A percentile compares a stretch with the other conserved stretches of the same genome.
phyloP scores from a whole-genome alignment of 768 basidiomycete genomes.

The Terana coerulea region DNA sequence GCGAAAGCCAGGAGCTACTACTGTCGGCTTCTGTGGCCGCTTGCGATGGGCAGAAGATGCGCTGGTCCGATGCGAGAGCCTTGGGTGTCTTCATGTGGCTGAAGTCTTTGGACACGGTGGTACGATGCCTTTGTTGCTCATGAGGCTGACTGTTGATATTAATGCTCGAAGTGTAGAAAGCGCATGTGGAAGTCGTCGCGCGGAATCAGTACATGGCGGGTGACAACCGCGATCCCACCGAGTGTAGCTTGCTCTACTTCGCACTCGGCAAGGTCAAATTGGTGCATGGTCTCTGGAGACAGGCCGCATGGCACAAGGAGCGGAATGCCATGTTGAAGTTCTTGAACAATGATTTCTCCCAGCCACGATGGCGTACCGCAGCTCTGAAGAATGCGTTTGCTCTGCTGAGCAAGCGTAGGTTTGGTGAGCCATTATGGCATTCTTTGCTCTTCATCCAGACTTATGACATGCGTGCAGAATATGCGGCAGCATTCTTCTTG shows the following conservation, averaged over 20 bases:
- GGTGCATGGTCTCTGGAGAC: slow-evolving; percentile 94
- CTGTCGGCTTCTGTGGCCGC: slow-evolving; percentile 64
- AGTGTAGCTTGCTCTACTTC: slow-evolving; percentile 91
- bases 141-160: not conserved
- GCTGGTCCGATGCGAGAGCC: slow-evolving; percentile 84
- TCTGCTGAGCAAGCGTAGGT: slow-evolving; percentile 84
- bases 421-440: slow-evolving; percentile 58
- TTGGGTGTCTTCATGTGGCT: slow-evolving; percentile 90
- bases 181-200: slow-evolving; percentile 83
- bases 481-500: slow-evolving; percentile 98
- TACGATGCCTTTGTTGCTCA: slow-evolving; percentile 37
- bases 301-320: slow-evolving; percentile 91
- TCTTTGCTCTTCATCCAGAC: too few species aligned
- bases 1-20: slow-evolving; percentile 87
- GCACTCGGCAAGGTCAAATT: slow-evolving; percentile 90
- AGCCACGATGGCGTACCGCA: slow-evolving; percentile 84
- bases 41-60: slow-evolving; percentile 75
- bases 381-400: slow-evolving; percentile 97
- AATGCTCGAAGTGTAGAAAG: slow-evolving; percentile 42
- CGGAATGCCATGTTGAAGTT: slow-evolving; percentile 89
- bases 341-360: slow-evolving; percentile 82
- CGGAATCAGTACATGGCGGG: slow-evolving; percentile 90
- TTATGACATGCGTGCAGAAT: slow-evolving; percentile 51
- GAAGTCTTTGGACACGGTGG: slow-evolving; percentile 72
- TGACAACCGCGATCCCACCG: slow-evolving; percentile 82